A percentile compares a stretch with the other conserved stretches of the same genome.
These are phyloP conservation scores for Neurospora hispaniola DNA, from an alignment of 495 filamentous ascomycete genomes.

Conservation along the genomic window DNA sequence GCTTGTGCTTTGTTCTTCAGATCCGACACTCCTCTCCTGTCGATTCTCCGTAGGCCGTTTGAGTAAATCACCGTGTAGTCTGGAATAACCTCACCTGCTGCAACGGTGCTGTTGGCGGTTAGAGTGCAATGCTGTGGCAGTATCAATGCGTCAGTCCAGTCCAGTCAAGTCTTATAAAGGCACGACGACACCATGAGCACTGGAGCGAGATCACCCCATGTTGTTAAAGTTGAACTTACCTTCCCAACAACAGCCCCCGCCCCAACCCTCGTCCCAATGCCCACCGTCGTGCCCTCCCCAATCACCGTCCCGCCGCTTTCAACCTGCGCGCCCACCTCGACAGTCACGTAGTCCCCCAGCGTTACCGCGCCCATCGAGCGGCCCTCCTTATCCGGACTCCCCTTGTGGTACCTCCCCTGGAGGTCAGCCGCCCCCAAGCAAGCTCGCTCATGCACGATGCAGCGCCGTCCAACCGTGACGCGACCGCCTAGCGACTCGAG, in stretches of 20 bases:
- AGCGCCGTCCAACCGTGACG: conserved; percentile 60
- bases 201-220: neutral
- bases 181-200: neutral
- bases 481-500: conserved; percentile 59
- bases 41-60: conserved; percentile 42
- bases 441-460: conserved; percentile 66
- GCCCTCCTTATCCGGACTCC: conserved; percentile 6
- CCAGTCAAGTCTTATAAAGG: neutral
- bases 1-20: conserved; percentile 44
- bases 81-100: conserved; percentile 42
- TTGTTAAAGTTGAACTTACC: conserved; percentile 28
- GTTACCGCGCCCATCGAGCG: conserved; percentile 29
- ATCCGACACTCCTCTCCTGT: conserved; percentile 43
- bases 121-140: conserved; percentile 46
- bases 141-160: neutral
- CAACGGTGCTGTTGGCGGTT: conserved; percentile 39
- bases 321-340: conserved; percentile 52
- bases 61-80: conserved; percentile 61
- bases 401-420: conserved; percentile 9
- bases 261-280: conserved; percentile 49
- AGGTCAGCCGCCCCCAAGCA: conserved; percentile 39
- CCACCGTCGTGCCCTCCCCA: conserved; percentile 53
- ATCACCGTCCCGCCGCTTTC: conserved; percentile 48
- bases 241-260: conserved; percentile 53
- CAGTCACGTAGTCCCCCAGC: conserved; percentile 45